Percentiles rank a stretch among this genome's conserved stretches.
Conservation (phyloP, 2,329 filamentous ascomycete genomes). For the Penicillium sp. region DNA sequence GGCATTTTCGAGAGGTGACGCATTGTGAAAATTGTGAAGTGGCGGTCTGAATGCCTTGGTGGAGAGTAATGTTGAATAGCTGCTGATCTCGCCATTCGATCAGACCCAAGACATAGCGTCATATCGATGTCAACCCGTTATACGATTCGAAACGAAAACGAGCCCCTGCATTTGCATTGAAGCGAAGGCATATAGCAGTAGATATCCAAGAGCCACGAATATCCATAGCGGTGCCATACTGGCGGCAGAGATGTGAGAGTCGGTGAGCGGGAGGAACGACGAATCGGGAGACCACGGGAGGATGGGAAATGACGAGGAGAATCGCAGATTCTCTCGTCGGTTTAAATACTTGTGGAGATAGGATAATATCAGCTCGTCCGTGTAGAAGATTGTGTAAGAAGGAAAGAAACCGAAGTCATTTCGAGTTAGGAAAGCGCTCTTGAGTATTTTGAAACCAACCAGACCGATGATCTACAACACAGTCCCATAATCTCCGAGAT, state of each 20-base stretch:
- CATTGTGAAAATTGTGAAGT: background rate
- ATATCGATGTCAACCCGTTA: conserved; percentile 18
- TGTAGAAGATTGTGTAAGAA: background rate
- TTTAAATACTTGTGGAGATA: background rate
- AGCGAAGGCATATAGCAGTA: conserved; percentile 37
- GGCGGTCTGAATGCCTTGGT: background rate
- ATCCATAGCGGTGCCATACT: conserved; percentile 34
- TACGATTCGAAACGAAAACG: conserved; percentile 12
- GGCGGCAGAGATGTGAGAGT: background rate
- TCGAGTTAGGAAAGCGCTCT: background rate
- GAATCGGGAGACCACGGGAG: background rate
- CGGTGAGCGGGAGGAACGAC: conserved; percentile 5
- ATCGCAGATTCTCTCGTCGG: too few relatives aligned
- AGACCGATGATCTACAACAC: conserved; percentile 11
- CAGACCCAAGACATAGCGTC: background rate
- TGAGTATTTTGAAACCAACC: conserved; percentile 17
- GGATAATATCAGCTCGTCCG: conserved; percentile 10
- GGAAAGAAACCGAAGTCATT: background rate
- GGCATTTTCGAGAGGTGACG: background rate
- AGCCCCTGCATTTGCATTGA: conserved; percentile 20
- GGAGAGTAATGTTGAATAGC: background rate
- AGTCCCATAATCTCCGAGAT: conserved; percentile 13
- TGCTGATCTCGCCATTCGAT: background rate
- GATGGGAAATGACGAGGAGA: background rate
- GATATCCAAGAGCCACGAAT: conserved; percentile 35